Conservation (phyloP, 192 early-diverging fungal genomes). For the Rhizoclosmatium globosum region DNA sequence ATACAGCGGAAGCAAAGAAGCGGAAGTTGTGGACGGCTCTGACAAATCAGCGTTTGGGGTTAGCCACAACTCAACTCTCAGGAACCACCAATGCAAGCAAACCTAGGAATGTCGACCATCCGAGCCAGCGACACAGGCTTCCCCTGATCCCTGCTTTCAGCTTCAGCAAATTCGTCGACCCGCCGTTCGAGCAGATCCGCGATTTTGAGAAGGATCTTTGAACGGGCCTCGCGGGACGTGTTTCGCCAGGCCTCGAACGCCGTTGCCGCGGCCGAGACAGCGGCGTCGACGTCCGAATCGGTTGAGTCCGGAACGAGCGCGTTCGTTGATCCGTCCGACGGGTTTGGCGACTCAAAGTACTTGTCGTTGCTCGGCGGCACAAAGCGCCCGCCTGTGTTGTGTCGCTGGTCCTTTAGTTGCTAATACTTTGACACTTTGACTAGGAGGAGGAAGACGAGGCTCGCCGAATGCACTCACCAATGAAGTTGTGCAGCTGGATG, state of each 20-base stretch:
- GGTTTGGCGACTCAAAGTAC: slow-evolving; percentile 73
- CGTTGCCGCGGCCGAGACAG: slow-evolving; percentile 54
- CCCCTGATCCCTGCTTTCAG: slow-evolving; percentile 82
- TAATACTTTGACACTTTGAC: too few relatives aligned
- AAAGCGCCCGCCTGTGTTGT: slow-evolving; percentile 62
- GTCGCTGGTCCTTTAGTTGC: too few relatives aligned
- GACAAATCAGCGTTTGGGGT: not conserved
- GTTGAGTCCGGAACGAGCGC: slow-evolving; percentile 64
- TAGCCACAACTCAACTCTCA: not conserved
- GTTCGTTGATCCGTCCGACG: slow-evolving; percentile 66
- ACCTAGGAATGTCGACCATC: slow-evolving; percentile 67
- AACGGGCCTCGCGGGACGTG: slow-evolving; percentile 52
- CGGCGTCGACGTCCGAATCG: slow-evolving; percentile 22
- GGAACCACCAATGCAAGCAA: not conserved
- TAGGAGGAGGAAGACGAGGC: too few relatives aligned
- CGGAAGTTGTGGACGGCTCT: slow-evolving; percentile 68
- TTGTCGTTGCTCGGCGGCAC: slow-evolving; percentile 53
- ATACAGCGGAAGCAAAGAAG: slow-evolving; percentile 78
- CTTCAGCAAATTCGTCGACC: slow-evolving; percentile 65
- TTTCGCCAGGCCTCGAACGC: slow-evolving; percentile 74
- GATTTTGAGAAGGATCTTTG: slow-evolving; percentile 64
- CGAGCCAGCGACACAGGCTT: slow-evolving; percentile 71
- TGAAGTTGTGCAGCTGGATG: too few relatives aligned
- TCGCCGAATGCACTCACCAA: too few relatives aligned
- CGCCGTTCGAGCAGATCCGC: slow-evolving; percentile 66